phyloP scores from a whole-genome alignment of 805 yeast genomes.

The Yarrowia bubula region DNA sequence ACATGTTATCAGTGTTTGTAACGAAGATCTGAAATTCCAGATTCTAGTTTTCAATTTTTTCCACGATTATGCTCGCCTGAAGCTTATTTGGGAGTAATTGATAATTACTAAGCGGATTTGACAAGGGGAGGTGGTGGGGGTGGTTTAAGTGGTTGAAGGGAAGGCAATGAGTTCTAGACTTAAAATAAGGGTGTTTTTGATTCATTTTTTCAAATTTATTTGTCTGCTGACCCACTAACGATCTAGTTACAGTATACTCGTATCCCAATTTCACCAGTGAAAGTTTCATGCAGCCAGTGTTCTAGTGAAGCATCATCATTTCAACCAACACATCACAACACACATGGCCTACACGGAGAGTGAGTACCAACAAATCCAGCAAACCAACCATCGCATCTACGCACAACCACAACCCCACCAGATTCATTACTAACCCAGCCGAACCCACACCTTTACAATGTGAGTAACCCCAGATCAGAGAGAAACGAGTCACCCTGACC shows the following conservation, averaged over 20 bases:
- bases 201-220: no score
- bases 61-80: conserved; percentile 11
- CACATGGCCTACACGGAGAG: not conserved
- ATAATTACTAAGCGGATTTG: not conserved
- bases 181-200: no score
- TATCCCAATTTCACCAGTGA: not conserved
- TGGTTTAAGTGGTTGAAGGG: not conserved
- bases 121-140: not conserved
- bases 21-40: not conserved
- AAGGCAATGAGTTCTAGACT: no score
- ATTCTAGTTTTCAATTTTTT: conserved; percentile 3
- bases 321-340: not conserved
- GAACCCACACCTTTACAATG: conserved; percentile 9
- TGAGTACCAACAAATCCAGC: not conserved
- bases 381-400: not conserved
- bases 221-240: no score
- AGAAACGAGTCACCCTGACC: not conserved
- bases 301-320: not conserved
- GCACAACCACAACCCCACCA: not conserved
- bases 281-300: conserved; percentile 9
- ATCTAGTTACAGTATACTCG: no score
- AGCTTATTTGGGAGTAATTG: not conserved
- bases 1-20: conserved; percentile 29
- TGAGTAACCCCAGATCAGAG: not conserved
- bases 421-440: conserved; percentile 1